phyloP scores from a whole-genome alignment of 1,284 basidiomycete genomes.

The Schizophyllum commune region DNA sequence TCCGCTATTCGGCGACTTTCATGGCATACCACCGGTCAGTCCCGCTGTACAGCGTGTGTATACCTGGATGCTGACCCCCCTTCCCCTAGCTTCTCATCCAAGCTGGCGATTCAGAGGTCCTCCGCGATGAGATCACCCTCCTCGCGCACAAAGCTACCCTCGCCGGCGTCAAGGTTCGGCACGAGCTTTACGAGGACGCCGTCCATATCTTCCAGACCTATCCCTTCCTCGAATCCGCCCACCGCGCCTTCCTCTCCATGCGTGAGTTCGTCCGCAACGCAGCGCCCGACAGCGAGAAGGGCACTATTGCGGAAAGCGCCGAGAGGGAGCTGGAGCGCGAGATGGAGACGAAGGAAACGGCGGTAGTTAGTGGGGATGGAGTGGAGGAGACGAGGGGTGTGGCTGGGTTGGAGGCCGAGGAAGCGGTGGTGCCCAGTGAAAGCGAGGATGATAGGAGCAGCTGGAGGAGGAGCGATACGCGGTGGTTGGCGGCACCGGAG shows the following conservation, averaged over 20 bases:
- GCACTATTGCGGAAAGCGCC: slow-evolving; percentile 44
- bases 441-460: slow-evolving; percentile 17
- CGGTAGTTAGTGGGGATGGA: slow-evolving; percentile 63
- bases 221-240: slow-evolving; percentile 71
- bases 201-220: slow-evolving; percentile 91
- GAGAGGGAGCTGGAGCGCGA: slow-evolving; percentile 56
- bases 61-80: too few species aligned
- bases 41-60: too few species aligned
- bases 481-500: slow-evolving; percentile 18
- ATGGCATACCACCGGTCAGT: slow-evolving; percentile 83
- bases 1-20: slow-evolving; percentile 90
- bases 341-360: slow-evolving; percentile 54
- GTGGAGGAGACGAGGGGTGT: slow-evolving; percentile 36
- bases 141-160: slow-evolving; percentile 90
- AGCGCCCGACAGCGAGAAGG: slow-evolving; percentile 37
- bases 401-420: slow-evolving; percentile 24
- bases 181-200: slow-evolving; percentile 91
- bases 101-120: slow-evolving; percentile 89
- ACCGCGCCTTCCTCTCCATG: slow-evolving; percentile 71
- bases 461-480: neutral
- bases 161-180: slow-evolving; percentile 82
- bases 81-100: slow-evolving; percentile 65
- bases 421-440: slow-evolving; percentile 16
- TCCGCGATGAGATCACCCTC: slow-evolving; percentile 90
- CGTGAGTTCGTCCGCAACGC: slow-evolving; percentile 64